Evolutionary conservation across 192 early-diverging fungal species (phyloP).

Genomic region (Coemansia sp.): DNA sequence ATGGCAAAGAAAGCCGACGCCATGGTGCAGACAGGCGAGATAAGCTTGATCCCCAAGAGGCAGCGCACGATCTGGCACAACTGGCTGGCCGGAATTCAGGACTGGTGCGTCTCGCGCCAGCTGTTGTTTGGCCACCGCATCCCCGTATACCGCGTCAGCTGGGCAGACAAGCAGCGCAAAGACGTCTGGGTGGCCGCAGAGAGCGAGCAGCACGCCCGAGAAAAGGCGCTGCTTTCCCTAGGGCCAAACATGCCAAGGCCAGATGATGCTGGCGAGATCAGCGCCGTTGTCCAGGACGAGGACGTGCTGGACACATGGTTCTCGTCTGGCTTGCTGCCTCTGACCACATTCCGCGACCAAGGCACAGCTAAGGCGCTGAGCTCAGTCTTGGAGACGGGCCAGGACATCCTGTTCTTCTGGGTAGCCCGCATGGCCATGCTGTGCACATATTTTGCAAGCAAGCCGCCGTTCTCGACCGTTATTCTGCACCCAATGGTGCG

Average conservation of each 20-base stretch:
- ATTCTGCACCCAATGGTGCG: conserved; percentile 93
- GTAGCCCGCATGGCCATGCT: conserved; percentile 97
- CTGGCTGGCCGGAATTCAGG: conserved; percentile 85
- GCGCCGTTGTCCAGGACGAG: conserved; percentile 55
- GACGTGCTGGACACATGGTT: conserved; percentile 99
- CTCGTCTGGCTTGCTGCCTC: conserved; percentile 87
- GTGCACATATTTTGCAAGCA: conserved; percentile 73
- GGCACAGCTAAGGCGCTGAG: conserved; percentile 58
- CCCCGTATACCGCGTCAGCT: conserved; percentile 78
- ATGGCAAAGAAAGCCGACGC: conserved; percentile 70
- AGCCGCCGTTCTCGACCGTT: conserved; percentile 82
- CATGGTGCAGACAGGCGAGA: conserved; percentile 60
- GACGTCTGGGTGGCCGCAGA: conserved; percentile 42
- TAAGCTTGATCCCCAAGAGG: conserved; percentile 68
- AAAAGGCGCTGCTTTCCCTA: conserved; percentile 25
- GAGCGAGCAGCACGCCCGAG: conserved; percentile 25
- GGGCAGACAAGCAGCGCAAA: conserved; percentile 25
- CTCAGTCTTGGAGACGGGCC: conserved; percentile 86
- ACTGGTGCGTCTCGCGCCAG: conserved; percentile 98
- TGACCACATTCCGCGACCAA: conserved; percentile 62
- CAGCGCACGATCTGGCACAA: conserved; percentile 81
- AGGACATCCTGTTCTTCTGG: conserved; percentile 99
- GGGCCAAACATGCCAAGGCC: neutral
- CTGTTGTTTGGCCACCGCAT: conserved; percentile 98
- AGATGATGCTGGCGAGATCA: neutral